Percentiles rank a stretch among this genome's conserved stretches.
These are phyloP conservation scores for Colletotrichum higginsianum DNA, from an alignment of 2,329 filamentous ascomycete genomes.

Conservation along the genomic window DNA sequence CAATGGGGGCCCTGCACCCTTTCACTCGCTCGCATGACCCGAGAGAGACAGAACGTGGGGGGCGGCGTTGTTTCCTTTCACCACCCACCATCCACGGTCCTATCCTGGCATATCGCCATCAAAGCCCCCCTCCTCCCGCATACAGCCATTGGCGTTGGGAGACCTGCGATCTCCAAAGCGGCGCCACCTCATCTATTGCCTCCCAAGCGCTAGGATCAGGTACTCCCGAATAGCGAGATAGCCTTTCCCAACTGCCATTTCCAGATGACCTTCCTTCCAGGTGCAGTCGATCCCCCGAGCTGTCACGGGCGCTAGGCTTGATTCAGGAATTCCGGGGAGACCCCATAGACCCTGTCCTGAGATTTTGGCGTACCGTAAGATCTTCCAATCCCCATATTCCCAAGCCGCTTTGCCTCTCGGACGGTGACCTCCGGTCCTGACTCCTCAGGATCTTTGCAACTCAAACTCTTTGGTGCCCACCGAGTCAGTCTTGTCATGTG, in stretches of 20 bases:
- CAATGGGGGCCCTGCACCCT: too few species aligned
- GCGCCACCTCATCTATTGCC: constrained; percentile 22
- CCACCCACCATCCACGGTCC: constrained; percentile 11
- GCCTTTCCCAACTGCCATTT: constrained; percentile 29
- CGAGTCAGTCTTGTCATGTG: constrained; percentile 15
- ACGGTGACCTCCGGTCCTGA: constrained; percentile 18
- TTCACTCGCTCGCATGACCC: constrained; percentile 12
- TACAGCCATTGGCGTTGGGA: constrained; percentile 12
- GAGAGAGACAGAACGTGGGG: constrained; percentile 36
- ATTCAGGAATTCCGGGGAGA: constrained; percentile 35
- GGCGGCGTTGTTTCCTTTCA: constrained; percentile 18
- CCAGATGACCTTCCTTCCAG: constrained; percentile 25
- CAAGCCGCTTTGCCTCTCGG: constrained; percentile 21
- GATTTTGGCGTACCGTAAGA: constrained; percentile 35
- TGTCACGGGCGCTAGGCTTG: constrained; percentile 30
- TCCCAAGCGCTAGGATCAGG: constrained; percentile 10
- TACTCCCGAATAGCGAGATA: constrained; percentile 1
- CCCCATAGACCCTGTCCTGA: constrained; percentile 32
- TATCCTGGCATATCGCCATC: constrained; percentile 25
- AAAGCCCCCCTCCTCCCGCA: neutral
- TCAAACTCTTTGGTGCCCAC: neutral
- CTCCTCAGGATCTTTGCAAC: neutral
- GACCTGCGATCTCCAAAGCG: constrained; percentile 10
- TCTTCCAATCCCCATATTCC: constrained; percentile 29
- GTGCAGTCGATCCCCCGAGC: constrained; percentile 27